Evolutionary conservation across 306 rosid genomes (phyloP), one percentile per base, ranked within the genome.

Genomic region (Medicago arabica): DNA sequence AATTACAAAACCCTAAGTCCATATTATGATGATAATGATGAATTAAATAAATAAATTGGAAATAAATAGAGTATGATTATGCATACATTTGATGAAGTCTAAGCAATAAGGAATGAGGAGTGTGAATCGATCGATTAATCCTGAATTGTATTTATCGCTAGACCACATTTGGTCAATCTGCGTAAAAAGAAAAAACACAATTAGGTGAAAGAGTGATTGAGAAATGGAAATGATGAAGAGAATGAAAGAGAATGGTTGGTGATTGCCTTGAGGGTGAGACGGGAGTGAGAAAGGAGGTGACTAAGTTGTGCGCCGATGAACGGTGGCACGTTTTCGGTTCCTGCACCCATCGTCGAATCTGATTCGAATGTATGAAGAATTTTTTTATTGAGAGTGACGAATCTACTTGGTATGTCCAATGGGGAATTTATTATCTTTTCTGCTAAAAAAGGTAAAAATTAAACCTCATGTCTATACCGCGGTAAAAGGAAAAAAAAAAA

Each of bases 131-230:
- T 92, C 99, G 41, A 83, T 41, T 23, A 80, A 28, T 36, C 86
- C 85, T 2, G 90, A 84, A 80, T 58, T 79, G 79, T 83, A 77
- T 75, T 81, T 92, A 81, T 90, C 85, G 9, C 94, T 84, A 4
- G 99, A 92, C 96, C 99, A 96, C 86, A 84, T 83, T 46, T 91
- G 88, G 58, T 96, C 97, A 77, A 96, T 81, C 99, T 96, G 92
- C 0, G 8, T 36, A 54, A 80, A 28, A 18, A 54, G 16, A 16
- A 25, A 55, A 40, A 59, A 80, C 18, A 16, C 41, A 13, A 43
- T 38, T 36, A 17, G 5, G 8, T 53, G 58, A 3, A 17, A 18
- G 19, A n/a, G 65, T 16, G 31, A 21, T 10, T 25, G 15, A 13
- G 51, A 18, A 64, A 19, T 10, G 62, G 54, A 3, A 59, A 19